Evolutionary conservation across 169 alveolate genomes (phyloP), one percentile per base, ranked within the genome.

Genomic region (Theileria parva): DNA sequence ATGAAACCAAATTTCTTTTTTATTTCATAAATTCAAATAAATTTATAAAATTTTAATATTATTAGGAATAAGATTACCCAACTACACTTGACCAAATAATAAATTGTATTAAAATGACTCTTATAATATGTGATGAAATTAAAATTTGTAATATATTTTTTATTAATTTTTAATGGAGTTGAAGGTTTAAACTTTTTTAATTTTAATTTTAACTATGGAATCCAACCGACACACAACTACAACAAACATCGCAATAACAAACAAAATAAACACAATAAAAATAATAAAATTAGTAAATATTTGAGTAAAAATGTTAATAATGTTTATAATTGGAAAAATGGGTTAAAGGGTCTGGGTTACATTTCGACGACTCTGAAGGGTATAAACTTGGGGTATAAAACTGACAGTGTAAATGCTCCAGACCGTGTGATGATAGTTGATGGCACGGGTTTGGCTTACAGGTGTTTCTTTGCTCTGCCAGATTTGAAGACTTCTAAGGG

Each of bases 391-490:
- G 71, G 71, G 15, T 63, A 63, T 63, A 63, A 63, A 21, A 30
- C 44, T 21, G 32, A 21, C 17, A 2, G n/a, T 4, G 27, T 51
- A 17, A 63, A 63, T 73, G 6, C 80, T 5, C 85, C 79, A 8
- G 87, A 85, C 9, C 25, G 80, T 3, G 87, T 91, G 30, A 80
- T 91, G 50, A 81, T 91, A 30, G 86, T 91, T 21, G 94, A 91
- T 75, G 94, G 91, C 23, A 87, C 93, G 0, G 91, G 93, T 13
- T 77, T 91, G 63, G 90, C 92, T 13, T 91, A 85, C 73, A 79
- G 92, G 68, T 87, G 92, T 74, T 91, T 87, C 84, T 91, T 87
- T 74, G 94, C 92, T 15, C 86, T 91, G 65, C 94, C 94, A 0
- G 65, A 69, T 30, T 79, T 91, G 59, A 91, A 81, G 51, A 91